Base-by-base conservation (phyloP, 352 stramenopile genomes). In the Chrysophaeum taylorii region DNA sequence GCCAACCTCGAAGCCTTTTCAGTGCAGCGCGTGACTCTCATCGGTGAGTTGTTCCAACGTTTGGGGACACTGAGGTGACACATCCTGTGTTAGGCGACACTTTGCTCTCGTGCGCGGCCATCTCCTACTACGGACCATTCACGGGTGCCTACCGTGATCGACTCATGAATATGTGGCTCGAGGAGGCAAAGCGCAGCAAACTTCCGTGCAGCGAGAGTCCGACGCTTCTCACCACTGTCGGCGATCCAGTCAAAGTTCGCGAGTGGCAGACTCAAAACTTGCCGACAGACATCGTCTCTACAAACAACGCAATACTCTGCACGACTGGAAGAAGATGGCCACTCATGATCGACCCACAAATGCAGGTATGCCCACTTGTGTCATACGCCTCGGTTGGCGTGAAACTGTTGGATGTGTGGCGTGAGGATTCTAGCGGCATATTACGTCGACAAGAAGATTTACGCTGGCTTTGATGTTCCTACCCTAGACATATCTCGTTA, bases 341-440 rank as follows among this genome's bases (percentile, higher is more conserved):
- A 29, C 83, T 97, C 9, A 97, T 97, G 92, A 96, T 97, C 62
- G 92, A 97, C 54, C 92, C 92, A 23, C 90, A 96, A 72, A 89
- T 87, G 0, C n/a, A n/a, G n/a, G n/a, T n/a, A n/a, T n/a, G n/a
- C n/a, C n/a, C n/a, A n/a, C n/a, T n/a, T n/a, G n/a, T n/a, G n/a
- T n/a, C n/a, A n/a, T n/a, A n/a, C n/a, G n/a, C n/a, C n/a, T n/a
- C n/a, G n/a, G n/a, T n/a, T n/a, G n/a, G n/a, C n/a, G n/a, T n/a
- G n/a, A n/a, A n/a, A n/a, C n/a, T n/a, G n/a, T n/a, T n/a, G n/a
- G n/a, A n/a, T n/a, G n/a, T n/a, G n/a, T n/a, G n/a, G n/a, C n/a
- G n/a, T n/a, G n/a, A n/a, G n/a, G n/a, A n/a, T n/a, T n/a, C n/a
- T n/a, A n/a, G n/a, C n/a, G n/a, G n/a, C n/a, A n/a, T n/a, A n/a